These are phyloP conservation scores for Eleusine coracana DNA, from an alignment of 176 grass and related monocot species.

Conservation along the genomic window DNA sequence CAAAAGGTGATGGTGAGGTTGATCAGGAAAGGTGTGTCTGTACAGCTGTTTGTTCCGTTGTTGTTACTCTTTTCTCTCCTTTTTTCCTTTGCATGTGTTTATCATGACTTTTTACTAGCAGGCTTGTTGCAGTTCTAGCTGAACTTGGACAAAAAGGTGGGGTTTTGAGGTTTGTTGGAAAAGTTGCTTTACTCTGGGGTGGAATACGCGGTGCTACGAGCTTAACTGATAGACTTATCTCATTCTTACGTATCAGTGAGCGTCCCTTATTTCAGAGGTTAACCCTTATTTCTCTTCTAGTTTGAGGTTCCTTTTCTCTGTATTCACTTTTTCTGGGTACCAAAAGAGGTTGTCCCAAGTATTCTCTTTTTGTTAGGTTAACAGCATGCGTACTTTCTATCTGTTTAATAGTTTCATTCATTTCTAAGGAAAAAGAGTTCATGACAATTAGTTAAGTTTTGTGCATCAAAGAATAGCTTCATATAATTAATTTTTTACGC, in stretches of 20 bases:
- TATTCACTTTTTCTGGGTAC: not conserved
- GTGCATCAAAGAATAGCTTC: not conserved
- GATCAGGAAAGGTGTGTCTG: constrained; percentile 85
- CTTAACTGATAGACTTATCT: constrained; percentile 88
- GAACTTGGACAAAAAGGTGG: constrained; percentile 96
- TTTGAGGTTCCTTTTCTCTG: not conserved
- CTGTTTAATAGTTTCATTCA: not conserved
- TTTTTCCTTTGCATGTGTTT: constrained; percentile 26
- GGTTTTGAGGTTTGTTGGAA: constrained; percentile 78
- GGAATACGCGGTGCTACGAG: constrained; percentile 96
- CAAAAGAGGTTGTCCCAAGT: not conserved
- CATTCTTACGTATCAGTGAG: constrained; percentile 79
- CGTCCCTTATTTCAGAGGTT: constrained; percentile 89
- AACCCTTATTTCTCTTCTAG: constrained; percentile 12
- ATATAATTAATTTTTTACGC: not conserved
- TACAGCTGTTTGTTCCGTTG: constrained; percentile 16
- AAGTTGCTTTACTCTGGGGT: constrained; percentile 93
- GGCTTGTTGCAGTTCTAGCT: constrained; percentile 86
- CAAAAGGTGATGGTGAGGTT: constrained; percentile 74
- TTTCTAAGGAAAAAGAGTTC: constrained; percentile 24
- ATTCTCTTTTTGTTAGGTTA: not conserved
- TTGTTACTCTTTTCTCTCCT: not conserved
- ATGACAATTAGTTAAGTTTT: constrained; percentile 10
- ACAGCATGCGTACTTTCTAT: not conserved
- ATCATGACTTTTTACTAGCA: constrained; percentile 49